Conservation (phyloP, 106 monocot genomes). For the Dioscorea alata region DNA sequence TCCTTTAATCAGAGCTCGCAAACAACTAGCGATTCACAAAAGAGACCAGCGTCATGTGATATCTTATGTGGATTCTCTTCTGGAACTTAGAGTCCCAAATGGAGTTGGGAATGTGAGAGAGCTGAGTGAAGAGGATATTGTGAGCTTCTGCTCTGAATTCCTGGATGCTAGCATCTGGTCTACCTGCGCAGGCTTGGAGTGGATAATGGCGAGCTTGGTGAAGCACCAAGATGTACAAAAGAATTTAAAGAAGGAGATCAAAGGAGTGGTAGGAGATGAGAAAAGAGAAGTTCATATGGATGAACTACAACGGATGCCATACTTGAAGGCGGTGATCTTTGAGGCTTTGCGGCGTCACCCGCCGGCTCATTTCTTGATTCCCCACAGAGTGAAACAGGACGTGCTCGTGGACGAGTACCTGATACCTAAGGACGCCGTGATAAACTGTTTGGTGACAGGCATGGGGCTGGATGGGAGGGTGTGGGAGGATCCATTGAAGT, state of each 20-base stretch:
- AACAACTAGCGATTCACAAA: neutral
- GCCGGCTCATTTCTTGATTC: slow-evolving; percentile 22
- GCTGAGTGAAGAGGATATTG: neutral
- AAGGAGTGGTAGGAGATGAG: neutral
- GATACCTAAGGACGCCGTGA: neutral
- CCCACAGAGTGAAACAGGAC: slow-evolving; percentile 11
- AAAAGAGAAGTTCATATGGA: neutral
- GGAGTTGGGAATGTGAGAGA: neutral
- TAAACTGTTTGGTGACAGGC: slow-evolving; percentile 4
- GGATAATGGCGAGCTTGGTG: slow-evolving; percentile 34
- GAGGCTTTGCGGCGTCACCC: slow-evolving; percentile 28
- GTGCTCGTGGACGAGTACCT: neutral
- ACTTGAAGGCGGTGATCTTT: slow-evolving; percentile 22
- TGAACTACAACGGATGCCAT: slow-evolving; percentile 19
- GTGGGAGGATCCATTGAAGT: slow-evolving; percentile 8
- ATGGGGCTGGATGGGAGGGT: neutral
- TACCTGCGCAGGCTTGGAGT: slow-evolving; percentile 23
- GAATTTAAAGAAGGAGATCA: slow-evolving; percentile 18
- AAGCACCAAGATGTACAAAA: slow-evolving; percentile 23
- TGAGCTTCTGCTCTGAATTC: slow-evolving; percentile 18
- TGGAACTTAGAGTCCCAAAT: neutral
- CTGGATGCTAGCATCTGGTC: slow-evolving; percentile 28
- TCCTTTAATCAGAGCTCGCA: neutral
- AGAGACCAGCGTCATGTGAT: neutral
- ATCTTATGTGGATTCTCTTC: neutral